Evolutionary conservation across 2,329 filamentous ascomycete species (phyloP).

Genomic region (Alternaria conjuncta): DNA sequence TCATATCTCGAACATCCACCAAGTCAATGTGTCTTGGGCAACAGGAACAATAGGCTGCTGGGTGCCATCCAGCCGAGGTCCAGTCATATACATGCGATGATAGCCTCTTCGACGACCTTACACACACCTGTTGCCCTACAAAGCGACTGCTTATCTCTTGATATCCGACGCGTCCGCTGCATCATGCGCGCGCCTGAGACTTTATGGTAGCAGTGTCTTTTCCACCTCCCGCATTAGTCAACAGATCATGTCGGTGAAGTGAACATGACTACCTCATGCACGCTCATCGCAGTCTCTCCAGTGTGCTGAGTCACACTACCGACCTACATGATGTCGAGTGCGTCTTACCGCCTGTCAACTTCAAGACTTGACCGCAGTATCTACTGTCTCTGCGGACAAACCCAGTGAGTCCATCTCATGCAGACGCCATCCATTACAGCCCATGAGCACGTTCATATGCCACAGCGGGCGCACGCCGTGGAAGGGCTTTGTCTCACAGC

Average conservation of each 20-base stretch:
- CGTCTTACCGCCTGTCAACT: neutral
- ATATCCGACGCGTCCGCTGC: accelerated
- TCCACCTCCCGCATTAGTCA: neutral
- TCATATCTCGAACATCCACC: neutral
- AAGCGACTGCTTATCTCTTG: neutral
- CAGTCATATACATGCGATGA: neutral
- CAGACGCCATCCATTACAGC: neutral
- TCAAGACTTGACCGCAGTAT: neutral
- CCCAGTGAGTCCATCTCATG: neutral
- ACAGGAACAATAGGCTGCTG: neutral
- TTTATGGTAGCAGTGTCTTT: neutral
- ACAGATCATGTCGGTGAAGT: neutral
- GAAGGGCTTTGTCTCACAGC: neutral
- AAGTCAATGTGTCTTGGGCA: neutral
- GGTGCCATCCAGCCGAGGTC: neutral
- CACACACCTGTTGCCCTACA: neutral
- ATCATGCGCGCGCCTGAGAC: neutral
- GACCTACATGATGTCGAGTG: neutral
- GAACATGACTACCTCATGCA: neutral
- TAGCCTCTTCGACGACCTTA: neutral
- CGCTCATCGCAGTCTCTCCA: neutral
- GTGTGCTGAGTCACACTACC: neutral
- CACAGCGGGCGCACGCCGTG: neutral
- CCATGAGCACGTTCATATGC: neutral
- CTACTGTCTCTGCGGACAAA: neutral